Base-by-base conservation (phyloP, 2,329 filamentous ascomycete genomes). In the Xylariaceae sp. region DNA sequence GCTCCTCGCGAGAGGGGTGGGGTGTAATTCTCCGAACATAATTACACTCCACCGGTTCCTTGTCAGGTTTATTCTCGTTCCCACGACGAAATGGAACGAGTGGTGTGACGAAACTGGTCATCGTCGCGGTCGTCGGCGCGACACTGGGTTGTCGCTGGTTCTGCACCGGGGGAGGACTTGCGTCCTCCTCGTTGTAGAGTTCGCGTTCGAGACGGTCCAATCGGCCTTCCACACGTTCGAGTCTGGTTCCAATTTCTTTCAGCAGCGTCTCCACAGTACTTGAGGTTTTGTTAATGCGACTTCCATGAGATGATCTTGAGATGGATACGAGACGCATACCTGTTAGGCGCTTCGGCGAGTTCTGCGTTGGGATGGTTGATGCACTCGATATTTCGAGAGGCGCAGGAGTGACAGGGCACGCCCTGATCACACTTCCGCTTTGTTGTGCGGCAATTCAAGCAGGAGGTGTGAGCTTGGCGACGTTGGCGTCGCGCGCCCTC, bases 361-460 rank as follows among this genome's bases (percentile, higher is more conserved):
- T 48, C 44, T 1, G 41, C 10, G 17, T 8, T 49, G 7, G 53
- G 51, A 23, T 62, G 63, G 3, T 56, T 66, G 4, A 65, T 58
- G 55, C 72, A 73, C 7, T 60, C 23, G 23, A 70, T 55, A 0
- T 66, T 64, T 13, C 72, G 69, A 5, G 67, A 57, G 10, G 62
- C 56, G 50, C 72, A 73, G 51, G 65, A 71, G 9, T 64, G 65
- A 45, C 72, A 73, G 4, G 71, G 71, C 17, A 60, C 48, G 1
- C 48, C 59, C 13, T 69, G 65, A 58, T 72, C 69, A 55, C 72
- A 73, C 59, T 73, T 73, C 51, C 73, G 66, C 64, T 73, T 73
- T 58, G 71, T 73, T 30, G 51, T 61, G 10, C 72, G 67, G 56
- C 71, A 73, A 13, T 68, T 71, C 53, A 68, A 63, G 57, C 72